Conservation (phyloP, 257 asterid species). For the Handroanthus guayacan region DNA sequence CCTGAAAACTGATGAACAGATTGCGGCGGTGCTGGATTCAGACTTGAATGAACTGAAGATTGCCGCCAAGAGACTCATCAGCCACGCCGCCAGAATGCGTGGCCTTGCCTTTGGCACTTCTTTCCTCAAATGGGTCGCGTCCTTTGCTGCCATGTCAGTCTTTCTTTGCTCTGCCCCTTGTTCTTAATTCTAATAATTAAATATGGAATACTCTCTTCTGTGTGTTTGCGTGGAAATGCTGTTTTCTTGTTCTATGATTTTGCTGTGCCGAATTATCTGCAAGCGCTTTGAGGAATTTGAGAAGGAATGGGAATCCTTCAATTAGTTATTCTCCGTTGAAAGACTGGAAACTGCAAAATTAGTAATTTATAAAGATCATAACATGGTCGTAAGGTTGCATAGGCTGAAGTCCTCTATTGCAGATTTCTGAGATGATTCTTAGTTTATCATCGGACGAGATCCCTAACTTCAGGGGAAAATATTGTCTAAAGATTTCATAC, state of each 20-base stretch:
- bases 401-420: too few species aligned
- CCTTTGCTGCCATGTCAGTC: conserved; percentile 85
- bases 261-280: neutral
- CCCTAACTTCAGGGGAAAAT: too few species aligned
- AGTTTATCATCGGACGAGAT: too few species aligned
- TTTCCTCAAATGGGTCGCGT: conserved; percentile 86
- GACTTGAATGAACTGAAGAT: conserved; percentile 71
- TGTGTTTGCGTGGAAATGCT: neutral
- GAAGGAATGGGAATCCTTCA: neutral
- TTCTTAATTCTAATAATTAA: neutral
- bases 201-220: neutral
- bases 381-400: too few species aligned
- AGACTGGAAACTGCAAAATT: neutral
- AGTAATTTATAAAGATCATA: neutral
- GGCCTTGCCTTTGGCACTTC: conserved; percentile 72
- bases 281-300: neutral
- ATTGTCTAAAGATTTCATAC: too few species aligned
- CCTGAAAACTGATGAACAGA: conserved; percentile 64
- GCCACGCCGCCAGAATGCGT: conserved; percentile 62
- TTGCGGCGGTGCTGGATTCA: conserved; percentile 57
- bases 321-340: neutral
- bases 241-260: neutral
- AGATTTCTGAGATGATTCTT: too few species aligned
- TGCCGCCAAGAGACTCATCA: conserved; percentile 70
- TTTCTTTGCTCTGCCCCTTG: neutral